Percentiles rank a stretch among this genome's conserved stretches.
These are phyloP conservation scores for Entonaema liquescens DNA, from an alignment of 495 filamentous ascomycete genomes.

Conservation along the genomic window DNA sequence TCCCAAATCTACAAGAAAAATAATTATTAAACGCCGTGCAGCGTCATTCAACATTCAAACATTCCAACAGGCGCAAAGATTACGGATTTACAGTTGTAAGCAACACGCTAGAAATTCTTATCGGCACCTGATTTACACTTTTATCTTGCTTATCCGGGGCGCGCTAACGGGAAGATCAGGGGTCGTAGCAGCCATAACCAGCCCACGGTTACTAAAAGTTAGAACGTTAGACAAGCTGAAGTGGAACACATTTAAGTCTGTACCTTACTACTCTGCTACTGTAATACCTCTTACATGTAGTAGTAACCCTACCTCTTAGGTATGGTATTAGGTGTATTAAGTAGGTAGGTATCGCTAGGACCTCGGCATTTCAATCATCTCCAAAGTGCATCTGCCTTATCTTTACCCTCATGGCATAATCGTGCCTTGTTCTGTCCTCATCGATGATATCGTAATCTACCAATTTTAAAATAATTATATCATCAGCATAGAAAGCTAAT, in stretches of 20 bases:
- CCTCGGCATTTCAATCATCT: conserved; percentile 32
- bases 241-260: background rate
- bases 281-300: too few relatives aligned
- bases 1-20: conserved; percentile 8
- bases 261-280: too few relatives aligned
- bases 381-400: conserved; percentile 2
- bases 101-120: conserved; percentile 40
- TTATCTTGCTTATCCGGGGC: conserved; percentile 38
- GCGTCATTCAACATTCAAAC: conserved; percentile 33
- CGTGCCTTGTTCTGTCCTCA: conserved; percentile 24
- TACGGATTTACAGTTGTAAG: conserved; percentile 33
- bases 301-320: too few relatives aligned
- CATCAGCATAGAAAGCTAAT: background rate
- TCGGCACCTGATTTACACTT: conserved; percentile 37
- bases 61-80: conserved; percentile 19
- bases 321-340: too few relatives aligned
- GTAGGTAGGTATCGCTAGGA: conserved; percentile 12
- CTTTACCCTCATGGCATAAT: conserved; percentile 26
- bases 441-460: conserved; percentile 12
- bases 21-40: conserved; percentile 12
- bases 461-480: background rate
- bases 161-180: conserved; percentile 40
- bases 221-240: background rate
- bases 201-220: background rate
- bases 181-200: conserved; percentile 11